Evolutionary conservation across 192 early-diverging fungal species (phyloP).

Genomic region (Coemansia sp.): DNA sequence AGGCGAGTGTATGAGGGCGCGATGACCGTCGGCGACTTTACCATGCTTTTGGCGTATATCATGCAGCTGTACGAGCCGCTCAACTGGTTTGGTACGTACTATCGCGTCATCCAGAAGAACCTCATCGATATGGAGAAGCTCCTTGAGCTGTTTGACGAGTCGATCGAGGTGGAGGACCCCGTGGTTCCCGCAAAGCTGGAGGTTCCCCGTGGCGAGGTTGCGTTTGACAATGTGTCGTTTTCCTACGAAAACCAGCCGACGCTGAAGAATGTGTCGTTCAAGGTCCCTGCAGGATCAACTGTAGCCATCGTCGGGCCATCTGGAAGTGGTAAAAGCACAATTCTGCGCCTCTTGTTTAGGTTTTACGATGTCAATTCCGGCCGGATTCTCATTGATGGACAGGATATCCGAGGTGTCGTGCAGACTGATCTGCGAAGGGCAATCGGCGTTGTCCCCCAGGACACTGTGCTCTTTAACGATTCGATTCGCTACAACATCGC

Average conservation of each 20-base stretch:
- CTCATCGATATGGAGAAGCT: constrained; percentile 98
- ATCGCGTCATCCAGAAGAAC: constrained; percentile 90
- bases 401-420: constrained; percentile 66
- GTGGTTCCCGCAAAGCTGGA: constrained; percentile 22
- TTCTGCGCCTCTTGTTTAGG: constrained; percentile 78
- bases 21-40: constrained; percentile 81
- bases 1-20: constrained; percentile 70
- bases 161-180: constrained; percentile 45
- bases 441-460: constrained; percentile 93
- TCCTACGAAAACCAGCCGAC: constrained; percentile 61
- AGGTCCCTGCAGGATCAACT: constrained; percentile 45
- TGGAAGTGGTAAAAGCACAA: constrained; percentile 73
- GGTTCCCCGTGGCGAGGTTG: constrained; percentile 56
- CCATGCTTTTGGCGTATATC: constrained; percentile 84
- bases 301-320: constrained; percentile 55
- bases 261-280: constrained; percentile 50
- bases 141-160: constrained; percentile 69
- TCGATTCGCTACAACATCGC: constrained; percentile 93
- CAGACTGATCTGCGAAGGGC: constrained; percentile 63
- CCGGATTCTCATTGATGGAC: constrained; percentile 81
- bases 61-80: constrained; percentile 88
- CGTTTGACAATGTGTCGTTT: constrained; percentile 66
- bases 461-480: constrained; percentile 96
- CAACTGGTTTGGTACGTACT: constrained; percentile 92
- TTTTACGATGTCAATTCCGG: constrained; percentile 87